Evolutionary conservation across 345 rosid species (phyloP), one percentile per base, ranked within the genome.

Genomic region (Brassica juncea): DNA sequence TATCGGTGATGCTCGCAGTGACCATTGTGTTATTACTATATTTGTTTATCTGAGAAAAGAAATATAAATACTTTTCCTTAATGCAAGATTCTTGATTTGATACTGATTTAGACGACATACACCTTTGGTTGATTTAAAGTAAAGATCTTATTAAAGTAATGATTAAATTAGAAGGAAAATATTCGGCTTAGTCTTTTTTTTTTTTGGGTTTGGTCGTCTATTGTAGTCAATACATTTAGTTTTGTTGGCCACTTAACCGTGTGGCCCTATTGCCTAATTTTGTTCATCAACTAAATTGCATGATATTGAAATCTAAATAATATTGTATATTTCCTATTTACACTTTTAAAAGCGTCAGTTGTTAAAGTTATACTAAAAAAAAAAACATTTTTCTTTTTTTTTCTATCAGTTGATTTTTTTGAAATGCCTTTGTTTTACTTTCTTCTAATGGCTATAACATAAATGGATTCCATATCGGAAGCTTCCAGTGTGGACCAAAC

Each of bases 101-200:
- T 75, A 65, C 52, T 65, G 47, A 75, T 63, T 75, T 80, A 75
- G 77, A 71, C 73, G 80, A 81, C 70, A 66, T 66, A 70, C 80
- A 76, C 74, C 80, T 71, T 71, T 71, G 64, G 31, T 60, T 81
- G 81, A 76, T 81, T 71, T 76, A 66, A 76, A 81, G 84, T 80
- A 72, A 72, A 76, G 74, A 81, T 81, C 62, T 76, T 49, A 7
- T 27, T 80, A 75, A 70, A 54, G 23, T 70, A 80, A 75, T 54
- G 58, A 69, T 64, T 52, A 30, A 28, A 49, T 61, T 49, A 66
- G 27, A 8, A 12, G 12, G 16, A 52, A 47, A 47, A 2, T 60
- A 69, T 79, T 44, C 35, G 60, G 59, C 68, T 72, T 66, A 28
- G 52, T 23, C 66, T 34, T 65, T 7, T 44, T 3, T 11, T 5